Evolutionary conservation across 2,329 filamentous ascomycete species (phyloP).

Genomic region (Beauveria pseudobassiana): DNA sequence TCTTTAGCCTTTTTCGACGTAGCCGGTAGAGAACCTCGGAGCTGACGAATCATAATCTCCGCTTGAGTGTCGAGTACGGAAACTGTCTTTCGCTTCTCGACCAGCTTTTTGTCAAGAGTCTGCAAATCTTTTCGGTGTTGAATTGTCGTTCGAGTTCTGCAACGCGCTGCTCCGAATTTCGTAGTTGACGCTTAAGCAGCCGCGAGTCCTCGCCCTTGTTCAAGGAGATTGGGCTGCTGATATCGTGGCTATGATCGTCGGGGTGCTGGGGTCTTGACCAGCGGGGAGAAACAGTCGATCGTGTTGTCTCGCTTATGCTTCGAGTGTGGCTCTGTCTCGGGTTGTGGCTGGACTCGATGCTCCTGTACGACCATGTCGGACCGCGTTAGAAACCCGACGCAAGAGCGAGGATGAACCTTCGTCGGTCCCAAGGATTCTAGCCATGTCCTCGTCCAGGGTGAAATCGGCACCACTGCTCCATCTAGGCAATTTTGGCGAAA

Average conservation of each 20-base stretch:
- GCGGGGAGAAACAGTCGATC: slow-evolving; percentile 55
- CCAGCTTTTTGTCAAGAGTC: slow-evolving; percentile 76
- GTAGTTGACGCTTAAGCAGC: slow-evolving; percentile 67
- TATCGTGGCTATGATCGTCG: slow-evolving; percentile 53
- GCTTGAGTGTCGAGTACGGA: slow-evolving; percentile 89
- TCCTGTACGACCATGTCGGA: slow-evolving; percentile 87
- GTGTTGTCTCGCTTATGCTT: slow-evolving; percentile 61
- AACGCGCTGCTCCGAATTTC: slow-evolving; percentile 75
- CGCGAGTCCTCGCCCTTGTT: slow-evolving; percentile 59
- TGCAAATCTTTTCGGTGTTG: slow-evolving; percentile 55
- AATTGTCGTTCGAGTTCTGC: slow-evolving; percentile 81
- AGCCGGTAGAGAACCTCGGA: slow-evolving; percentile 81
- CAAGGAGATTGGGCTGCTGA: slow-evolving; percentile 64
- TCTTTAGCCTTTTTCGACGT: slow-evolving; percentile 81
- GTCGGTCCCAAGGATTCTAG: slow-evolving; percentile 73
- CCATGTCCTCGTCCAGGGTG: slow-evolving; percentile 93
- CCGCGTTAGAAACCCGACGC: slow-evolving; percentile 84
- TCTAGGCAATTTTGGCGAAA: slow-evolving; percentile 60
- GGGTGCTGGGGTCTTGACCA: slow-evolving; percentile 61
- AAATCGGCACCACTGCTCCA: slow-evolving; percentile 81
- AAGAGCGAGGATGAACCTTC: slow-evolving; percentile 73
- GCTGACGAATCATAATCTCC: slow-evolving; percentile 88
- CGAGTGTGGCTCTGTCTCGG: slow-evolving; percentile 45
- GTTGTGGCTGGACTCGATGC: slow-evolving; percentile 50
- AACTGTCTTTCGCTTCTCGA: slow-evolving; percentile 93